Base-by-base conservation (phyloP, 305 asterid genomes). In the Coffea humblotiana region DNA sequence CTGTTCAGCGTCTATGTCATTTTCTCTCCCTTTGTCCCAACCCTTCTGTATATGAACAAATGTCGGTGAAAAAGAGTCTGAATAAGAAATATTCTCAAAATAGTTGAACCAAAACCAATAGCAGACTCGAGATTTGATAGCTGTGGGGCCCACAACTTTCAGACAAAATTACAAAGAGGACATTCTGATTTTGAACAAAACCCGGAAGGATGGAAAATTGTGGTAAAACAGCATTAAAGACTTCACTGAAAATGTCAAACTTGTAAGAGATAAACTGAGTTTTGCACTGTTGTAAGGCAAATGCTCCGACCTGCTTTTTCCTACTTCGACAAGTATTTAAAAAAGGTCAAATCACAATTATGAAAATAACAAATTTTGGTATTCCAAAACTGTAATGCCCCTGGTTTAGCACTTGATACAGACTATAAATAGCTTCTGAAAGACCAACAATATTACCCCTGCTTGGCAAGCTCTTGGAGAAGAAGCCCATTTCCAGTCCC, bases 401-500 rank as follows among this genome's bases (percentile, higher is more conserved):
- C 47, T 40, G 23, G 78, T 56, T 75, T 58, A 13, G 29, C 78
- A 75, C 49, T 61, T 61, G 52, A 71, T 11, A 60, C 52, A 77
- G 51, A 32, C 49, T n/a, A 75, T n/a, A 51, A 76, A 56, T 49
- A 63, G 79, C 61, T 80, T 78, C 79, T 74, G 64, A 76, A 73
- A 77, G 77, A 78, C 85, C 72, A 69, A 76, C 47, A 77, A 83
- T 77, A 72, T 83, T 88, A 96, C 99, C 99, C 99, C 70, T 86
- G 98, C 86, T 92, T 96, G 82, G 94, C 88, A 80, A 96, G 83
- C 92, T 96, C 98, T 85, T 96, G 99, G 77, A 94, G 98, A 89
- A 96, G 98, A 88, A 96, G 80, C 66, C 99, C 99, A 15, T 96
- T 96, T 74, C 98, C 99, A 77, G 99, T 96, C 81, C 99, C 99